phyloP scores from a whole-genome alignment of 2,329 filamentous ascomycete species.

The Alternaria arborescens region DNA sequence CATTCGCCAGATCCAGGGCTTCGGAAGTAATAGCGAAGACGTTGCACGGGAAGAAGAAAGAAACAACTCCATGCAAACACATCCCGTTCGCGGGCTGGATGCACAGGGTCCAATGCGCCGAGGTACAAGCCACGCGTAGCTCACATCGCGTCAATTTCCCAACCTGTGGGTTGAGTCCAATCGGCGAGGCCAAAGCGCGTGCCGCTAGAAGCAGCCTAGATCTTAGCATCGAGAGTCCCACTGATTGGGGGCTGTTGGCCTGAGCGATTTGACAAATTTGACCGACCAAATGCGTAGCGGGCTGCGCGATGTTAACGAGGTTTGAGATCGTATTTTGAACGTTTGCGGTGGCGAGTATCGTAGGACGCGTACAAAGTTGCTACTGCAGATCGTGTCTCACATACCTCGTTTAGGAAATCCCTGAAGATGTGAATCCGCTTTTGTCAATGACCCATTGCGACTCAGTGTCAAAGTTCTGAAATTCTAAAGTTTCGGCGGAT shows the following conservation, averaged over 20 bases:
- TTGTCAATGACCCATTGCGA: not conserved
- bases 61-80: conserved; percentile 1
- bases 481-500: not conserved
- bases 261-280: not conserved
- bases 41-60: conserved; percentile 10
- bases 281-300: not conserved
- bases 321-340: not conserved
- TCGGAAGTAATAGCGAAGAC: not conserved
- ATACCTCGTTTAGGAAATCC: not conserved
- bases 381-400: not conserved
- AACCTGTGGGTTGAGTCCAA: conserved; percentile 6
- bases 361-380: not conserved
- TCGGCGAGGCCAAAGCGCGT: conserved; percentile 5
- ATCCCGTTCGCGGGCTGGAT: not conserved
- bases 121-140: not conserved
- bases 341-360: conserved; percentile 2
- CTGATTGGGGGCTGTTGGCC: not conserved
- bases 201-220: conserved; percentile 7
- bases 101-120: conserved; percentile 3
- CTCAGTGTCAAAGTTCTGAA: not conserved
- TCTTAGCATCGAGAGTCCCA: not conserved
- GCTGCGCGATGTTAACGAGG: not conserved
- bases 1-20: not conserved
- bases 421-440: not conserved
- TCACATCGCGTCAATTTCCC: conserved; percentile 1